These are phyloP conservation scores for Zasmidium cellare DNA, from an alignment of 2,329 filamentous ascomycete species.

Conservation along the genomic window DNA sequence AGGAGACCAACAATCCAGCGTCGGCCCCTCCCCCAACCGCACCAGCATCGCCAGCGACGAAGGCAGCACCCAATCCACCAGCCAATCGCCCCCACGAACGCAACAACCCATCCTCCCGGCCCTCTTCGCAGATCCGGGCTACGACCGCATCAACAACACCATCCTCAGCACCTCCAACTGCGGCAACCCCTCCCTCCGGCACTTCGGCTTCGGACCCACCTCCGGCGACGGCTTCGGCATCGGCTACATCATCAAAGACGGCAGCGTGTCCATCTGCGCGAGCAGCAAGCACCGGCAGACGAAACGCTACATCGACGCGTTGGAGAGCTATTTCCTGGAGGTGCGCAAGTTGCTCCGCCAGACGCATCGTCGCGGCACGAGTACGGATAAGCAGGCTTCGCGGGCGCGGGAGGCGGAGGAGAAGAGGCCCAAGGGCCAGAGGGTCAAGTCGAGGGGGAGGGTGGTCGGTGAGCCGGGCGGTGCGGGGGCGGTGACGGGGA, in stretches of 20 bases:
- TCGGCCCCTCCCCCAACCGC: constrained; percentile 55
- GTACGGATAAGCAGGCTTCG: constrained; percentile 54
- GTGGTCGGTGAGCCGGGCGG: constrained; percentile 66
- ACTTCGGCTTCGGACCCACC: constrained; percentile 95
- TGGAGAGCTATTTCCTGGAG: constrained; percentile 89
- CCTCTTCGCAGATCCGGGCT: constrained; percentile 84
- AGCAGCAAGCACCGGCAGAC: constrained; percentile 94
- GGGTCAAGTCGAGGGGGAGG: constrained; percentile 71
- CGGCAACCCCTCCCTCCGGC: constrained; percentile 88
- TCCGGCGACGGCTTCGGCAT: constrained; percentile 95
- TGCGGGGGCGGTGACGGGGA: background rate
- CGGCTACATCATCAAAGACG: constrained; percentile 98
- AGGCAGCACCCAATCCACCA: constrained; percentile 42
- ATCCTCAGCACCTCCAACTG: constrained; percentile 98
- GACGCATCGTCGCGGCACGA: constrained; percentile 58
- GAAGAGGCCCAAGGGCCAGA: constrained; percentile 40
- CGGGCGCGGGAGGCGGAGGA: constrained; percentile 65
- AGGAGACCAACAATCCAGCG: constrained; percentile 45
- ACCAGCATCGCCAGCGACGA: constrained; percentile 53
- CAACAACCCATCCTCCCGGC: constrained; percentile 63
- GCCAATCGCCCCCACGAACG: constrained; percentile 51
- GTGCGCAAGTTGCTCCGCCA: constrained; percentile 80
- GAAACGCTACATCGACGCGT: constrained; percentile 79
- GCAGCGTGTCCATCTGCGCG: constrained; percentile 85
- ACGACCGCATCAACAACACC: constrained; percentile 93